phyloP scores from a whole-genome alignment of 1,284 basidiomycete genomes.

The Tilletia walkeri region DNA sequence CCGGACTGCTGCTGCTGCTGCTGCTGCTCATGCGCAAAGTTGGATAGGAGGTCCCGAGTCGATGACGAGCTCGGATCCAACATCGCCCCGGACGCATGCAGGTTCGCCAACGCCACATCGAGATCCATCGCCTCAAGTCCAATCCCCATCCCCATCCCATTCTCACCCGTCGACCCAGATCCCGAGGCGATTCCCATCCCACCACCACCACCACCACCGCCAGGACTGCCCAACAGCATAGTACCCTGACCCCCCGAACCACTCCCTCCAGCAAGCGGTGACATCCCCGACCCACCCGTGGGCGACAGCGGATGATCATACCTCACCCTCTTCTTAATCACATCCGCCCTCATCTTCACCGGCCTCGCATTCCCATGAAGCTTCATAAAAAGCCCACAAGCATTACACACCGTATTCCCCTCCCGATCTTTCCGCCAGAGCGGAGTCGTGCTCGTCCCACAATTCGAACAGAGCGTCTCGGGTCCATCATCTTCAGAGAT shows the following conservation, averaged over 20 bases:
- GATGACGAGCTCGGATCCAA: neutral
- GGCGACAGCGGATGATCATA: conserved; percentile 31
- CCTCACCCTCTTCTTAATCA: conserved; percentile 49
- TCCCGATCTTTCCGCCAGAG: conserved; percentile 51
- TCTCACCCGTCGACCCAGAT: neutral
- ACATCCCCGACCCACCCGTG: neutral
- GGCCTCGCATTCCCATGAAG: conserved; percentile 48
- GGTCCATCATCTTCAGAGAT: conserved; percentile 24
- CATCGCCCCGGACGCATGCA: neutral
- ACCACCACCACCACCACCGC: neutral
- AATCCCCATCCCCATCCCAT: neutral
- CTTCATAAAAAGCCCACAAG: conserved; percentile 32
- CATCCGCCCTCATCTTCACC: conserved; percentile 47
- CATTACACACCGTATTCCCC: conserved; percentile 21
- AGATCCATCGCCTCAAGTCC: conserved; percentile 2
- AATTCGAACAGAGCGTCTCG: conserved; percentile 47
- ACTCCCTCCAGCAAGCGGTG: neutral
- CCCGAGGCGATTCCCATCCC: neutral
- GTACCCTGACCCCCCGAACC: neutral
- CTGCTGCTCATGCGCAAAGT: too few species aligned
- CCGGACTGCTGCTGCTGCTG: neutral
- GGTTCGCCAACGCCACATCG: neutral
- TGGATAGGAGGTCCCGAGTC: too few species aligned
- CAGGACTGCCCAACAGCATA: neutral
- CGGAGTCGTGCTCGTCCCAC: conserved; percentile 52